These are phyloP conservation scores for Saxophila tyrrhenica DNA, from an alignment of 495 filamentous ascomycete genomes.

Conservation along the genomic window DNA sequence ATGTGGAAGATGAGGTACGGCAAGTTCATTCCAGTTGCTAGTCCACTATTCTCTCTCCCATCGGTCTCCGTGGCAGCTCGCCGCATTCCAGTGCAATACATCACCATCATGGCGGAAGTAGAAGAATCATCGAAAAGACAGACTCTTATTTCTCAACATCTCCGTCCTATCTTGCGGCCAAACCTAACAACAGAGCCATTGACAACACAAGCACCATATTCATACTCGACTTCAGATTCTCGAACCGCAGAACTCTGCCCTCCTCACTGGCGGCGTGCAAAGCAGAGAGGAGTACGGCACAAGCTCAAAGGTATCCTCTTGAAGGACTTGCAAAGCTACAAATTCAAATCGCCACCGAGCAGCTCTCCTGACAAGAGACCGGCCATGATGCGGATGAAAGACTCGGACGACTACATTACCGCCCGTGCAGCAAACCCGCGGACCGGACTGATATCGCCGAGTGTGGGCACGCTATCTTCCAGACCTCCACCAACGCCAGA, in stretches of 20 bases:
- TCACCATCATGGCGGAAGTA: neutral
- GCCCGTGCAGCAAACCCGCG: constrained; percentile 20
- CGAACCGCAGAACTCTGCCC: constrained; percentile 5
- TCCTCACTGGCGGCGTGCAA: constrained; percentile 8
- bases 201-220: constrained; percentile 7
- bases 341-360: neutral
- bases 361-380: neutral
- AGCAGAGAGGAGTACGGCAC: neutral
- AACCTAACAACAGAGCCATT: constrained; percentile 1
- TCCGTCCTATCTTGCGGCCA: neutral
- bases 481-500: constrained; percentile 5
- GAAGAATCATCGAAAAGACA: constrained; percentile 1
- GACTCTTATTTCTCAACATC: neutral
- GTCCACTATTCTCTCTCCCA: no score
- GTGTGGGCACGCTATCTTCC: constrained; percentile 1
- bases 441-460: constrained; percentile 19
- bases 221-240: neutral
- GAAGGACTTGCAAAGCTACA: constrained; percentile 1
- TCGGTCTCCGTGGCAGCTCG: no score
- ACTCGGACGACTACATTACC: constrained; percentile 23
- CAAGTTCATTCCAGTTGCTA: no score
- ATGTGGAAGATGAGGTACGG: no score
- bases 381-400: constrained; percentile 16
- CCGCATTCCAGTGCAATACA: neutral
- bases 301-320: constrained; percentile 6